These are phyloP conservation scores for Hypomyces rosellus DNA, from an alignment of 2,329 filamentous ascomycete species.

Conservation along the genomic window DNA sequence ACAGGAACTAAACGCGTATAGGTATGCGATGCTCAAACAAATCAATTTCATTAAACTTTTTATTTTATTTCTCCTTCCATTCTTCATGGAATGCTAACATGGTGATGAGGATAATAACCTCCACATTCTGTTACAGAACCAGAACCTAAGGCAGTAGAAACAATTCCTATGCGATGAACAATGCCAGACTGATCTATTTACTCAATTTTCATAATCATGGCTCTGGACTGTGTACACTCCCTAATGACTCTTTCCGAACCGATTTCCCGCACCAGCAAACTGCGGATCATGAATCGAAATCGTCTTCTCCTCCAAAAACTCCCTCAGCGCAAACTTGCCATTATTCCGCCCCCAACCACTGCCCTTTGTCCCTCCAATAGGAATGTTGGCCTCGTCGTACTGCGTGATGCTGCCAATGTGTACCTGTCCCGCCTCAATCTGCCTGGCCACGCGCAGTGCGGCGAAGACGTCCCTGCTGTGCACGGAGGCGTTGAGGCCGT, in stretches of 20 bases:
- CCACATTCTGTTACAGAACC: no score
- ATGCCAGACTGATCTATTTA: no score
- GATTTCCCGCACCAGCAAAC: neutral
- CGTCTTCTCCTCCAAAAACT: slow-evolving; percentile 18
- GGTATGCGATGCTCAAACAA: no score
- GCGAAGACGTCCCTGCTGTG: slow-evolving; percentile 60
- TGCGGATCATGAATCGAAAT: slow-evolving; percentile 4
- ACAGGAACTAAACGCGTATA: no score
- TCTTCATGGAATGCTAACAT: no score
- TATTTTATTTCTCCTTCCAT: no score
- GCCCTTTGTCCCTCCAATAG: slow-evolving; percentile 57
- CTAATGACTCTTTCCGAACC: neutral
- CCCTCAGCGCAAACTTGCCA: slow-evolving; percentile 16
- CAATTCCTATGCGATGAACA: no score
- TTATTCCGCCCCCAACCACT: slow-evolving; percentile 57
- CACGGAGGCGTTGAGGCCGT: slow-evolving; percentile 62
- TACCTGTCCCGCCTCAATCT: slow-evolving; percentile 56
- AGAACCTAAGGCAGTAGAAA: no score
- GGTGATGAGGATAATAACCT: no score
- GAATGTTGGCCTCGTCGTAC: slow-evolving; percentile 54
- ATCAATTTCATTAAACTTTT: no score
- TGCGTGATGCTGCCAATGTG: slow-evolving; percentile 58
- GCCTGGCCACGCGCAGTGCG: slow-evolving; percentile 48
- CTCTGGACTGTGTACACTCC: neutral
- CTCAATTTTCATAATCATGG: no score